These are phyloP conservation scores for Botrytis pseudocinerea DNA, from an alignment of 2,329 filamentous ascomycete species.

Conservation along the genomic window DNA sequence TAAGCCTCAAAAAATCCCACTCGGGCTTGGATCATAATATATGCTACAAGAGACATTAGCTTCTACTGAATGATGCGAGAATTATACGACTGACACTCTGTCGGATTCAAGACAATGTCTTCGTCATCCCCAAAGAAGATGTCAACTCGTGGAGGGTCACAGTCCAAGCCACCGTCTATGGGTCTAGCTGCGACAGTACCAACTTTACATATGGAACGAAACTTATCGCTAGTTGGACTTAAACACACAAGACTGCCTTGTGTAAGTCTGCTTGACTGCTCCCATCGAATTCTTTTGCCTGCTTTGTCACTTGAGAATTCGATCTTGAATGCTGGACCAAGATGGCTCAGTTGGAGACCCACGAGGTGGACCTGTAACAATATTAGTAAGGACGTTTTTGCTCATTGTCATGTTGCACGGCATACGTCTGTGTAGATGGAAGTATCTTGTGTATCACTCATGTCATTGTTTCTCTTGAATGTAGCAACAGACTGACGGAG, in stretches of 20 bases:
- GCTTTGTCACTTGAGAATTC: conserved; percentile 69
- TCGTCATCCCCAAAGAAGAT: conserved; percentile 65
- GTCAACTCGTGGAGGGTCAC: conserved; percentile 71
- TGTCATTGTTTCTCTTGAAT: conserved; percentile 53
- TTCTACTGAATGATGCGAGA: background rate
- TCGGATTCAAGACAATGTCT: conserved; percentile 68
- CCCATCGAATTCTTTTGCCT: conserved; percentile 66
- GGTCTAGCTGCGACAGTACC: conserved; percentile 72
- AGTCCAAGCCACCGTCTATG: conserved; percentile 58
- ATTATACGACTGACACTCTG: conserved; percentile 50
- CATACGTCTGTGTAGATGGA: conserved; percentile 71
- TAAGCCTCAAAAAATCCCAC: conserved; percentile 75
- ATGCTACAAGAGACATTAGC: conserved; percentile 30
- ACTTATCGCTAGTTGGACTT: conserved; percentile 57
- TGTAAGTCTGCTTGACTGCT: conserved; percentile 52
- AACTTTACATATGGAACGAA: conserved; percentile 64
- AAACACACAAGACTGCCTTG: conserved; percentile 56
- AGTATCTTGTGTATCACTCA: conserved; percentile 57
- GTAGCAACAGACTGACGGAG: conserved; percentile 65
- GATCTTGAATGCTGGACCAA: conserved; percentile 66
- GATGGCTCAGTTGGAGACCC: conserved; percentile 61
- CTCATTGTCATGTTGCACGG: background rate
- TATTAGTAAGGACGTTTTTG: background rate
- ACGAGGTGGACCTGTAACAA: conserved; percentile 60
- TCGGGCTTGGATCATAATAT: conserved; percentile 75